Percentiles rank a stretch among this genome's conserved stretches.
These are phyloP conservation scores for Beauveria scarabaeidicola DNA, from an alignment of 2,329 filamentous ascomycete species.

Conservation along the genomic window DNA sequence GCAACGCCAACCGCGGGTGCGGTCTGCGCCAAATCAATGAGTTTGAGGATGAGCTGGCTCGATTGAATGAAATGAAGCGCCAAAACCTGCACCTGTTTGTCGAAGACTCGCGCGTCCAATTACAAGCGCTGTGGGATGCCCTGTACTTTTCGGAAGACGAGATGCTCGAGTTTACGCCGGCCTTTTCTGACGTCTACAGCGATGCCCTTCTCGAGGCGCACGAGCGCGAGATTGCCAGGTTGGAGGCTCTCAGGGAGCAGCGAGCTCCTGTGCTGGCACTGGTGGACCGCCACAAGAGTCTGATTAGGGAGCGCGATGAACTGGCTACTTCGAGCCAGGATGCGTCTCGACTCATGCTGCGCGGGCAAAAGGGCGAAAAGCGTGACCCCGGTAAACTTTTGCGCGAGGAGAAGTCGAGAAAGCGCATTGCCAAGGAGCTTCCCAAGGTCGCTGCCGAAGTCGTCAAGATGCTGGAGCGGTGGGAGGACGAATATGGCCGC, in stretches of 20 bases:
- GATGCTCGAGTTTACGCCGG: slow-evolving; percentile 96
- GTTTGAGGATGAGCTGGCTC: slow-evolving; percentile 80
- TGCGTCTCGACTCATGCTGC: slow-evolving; percentile 83
- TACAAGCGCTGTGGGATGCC: slow-evolving; percentile 92
- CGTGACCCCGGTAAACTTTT: slow-evolving; percentile 90
- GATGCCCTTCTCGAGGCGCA: slow-evolving; percentile 92
- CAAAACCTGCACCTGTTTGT: slow-evolving; percentile 95
- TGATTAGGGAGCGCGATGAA: slow-evolving; percentile 81
- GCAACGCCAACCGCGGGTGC: slow-evolving; percentile 81
- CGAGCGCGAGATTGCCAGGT: slow-evolving; percentile 76
- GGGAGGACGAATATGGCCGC: slow-evolving; percentile 89
- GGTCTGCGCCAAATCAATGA: slow-evolving; percentile 90
- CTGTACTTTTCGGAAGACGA: slow-evolving; percentile 96
- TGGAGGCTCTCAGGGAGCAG: slow-evolving; percentile 78
- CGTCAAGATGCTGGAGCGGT: slow-evolving; percentile 68
- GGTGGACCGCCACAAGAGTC: slow-evolving; percentile 72
- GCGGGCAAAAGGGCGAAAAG: slow-evolving; percentile 86
- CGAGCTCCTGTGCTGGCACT: slow-evolving; percentile 74
- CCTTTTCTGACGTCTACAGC: slow-evolving; percentile 94
- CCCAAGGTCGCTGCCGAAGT: slow-evolving; percentile 87
- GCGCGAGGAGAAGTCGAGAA: slow-evolving; percentile 96
- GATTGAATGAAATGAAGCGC: slow-evolving; percentile 85
- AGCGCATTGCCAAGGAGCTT: slow-evolving; percentile 90
- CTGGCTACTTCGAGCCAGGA: slow-evolving; percentile 88
- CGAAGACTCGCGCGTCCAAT: slow-evolving; percentile 80